Base-by-base conservation (phyloP, 768 basidiomycete species). In the Hemileccinum rubropunctum region DNA sequence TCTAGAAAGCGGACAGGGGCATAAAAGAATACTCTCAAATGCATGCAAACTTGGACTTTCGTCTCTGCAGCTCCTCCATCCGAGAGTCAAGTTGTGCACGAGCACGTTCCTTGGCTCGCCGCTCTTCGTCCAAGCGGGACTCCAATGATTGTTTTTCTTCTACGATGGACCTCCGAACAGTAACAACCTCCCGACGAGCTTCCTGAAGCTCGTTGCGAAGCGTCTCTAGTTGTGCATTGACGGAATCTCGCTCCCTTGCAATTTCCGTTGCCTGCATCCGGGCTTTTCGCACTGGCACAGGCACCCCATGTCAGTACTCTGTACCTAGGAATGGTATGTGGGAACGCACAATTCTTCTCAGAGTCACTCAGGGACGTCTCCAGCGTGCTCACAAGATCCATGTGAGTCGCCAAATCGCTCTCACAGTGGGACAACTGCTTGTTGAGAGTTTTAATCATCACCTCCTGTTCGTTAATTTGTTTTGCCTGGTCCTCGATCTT, bases 401-500 rank as follows among this genome's bases (percentile, higher is more conserved):
- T 91, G 62, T 95, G 91, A 23, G 88, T 84, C 58, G 94, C 89
- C 55, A 95, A 74, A 68, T 97, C 93, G 53, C 79, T 81, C 71
- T 97, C 94, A 62, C 91, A 94, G 66, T 95, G 93, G n/a, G 83
- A 84, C 42, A 97, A 67, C 68, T 94, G 92, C 68, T 95, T 94
- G 70, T 93, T 94, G 54, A 97, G 79, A 20, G 89, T 93, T 70
- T 91, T 89, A 73, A 95, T 91, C 87, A 92, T 94, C 44, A 77
- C 81, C 58, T 91, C 88, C 63, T 91, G 88, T 73, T 95, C 92
- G 12, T 83, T 88, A 33, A 93, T 71, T 40, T 80, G 83, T 60
- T 86, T 88, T 17, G 79, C 67, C 67, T 89, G 88, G 53, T 88
- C 82, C 60, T 90, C 88, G 8, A 93, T 58, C 60, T 80, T 82